Conservation (phyloP, 257 asterid genomes). For the Solanum rostratum region DNA sequence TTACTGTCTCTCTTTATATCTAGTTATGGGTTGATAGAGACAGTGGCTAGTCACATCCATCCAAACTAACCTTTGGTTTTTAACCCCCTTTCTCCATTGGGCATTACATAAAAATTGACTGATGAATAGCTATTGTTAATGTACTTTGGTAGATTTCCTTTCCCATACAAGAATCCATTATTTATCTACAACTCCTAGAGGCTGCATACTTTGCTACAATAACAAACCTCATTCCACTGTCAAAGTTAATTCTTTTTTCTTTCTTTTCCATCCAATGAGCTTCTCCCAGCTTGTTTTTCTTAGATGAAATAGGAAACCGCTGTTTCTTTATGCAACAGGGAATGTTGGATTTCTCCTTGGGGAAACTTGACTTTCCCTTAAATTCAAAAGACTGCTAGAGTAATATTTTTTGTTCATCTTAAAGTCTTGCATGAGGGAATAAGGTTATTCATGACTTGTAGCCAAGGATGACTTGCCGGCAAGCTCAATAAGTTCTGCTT, state of each 20-base stretch:
- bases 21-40: neutral
- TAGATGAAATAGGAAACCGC: neutral
- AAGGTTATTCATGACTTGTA: constrained; percentile 30
- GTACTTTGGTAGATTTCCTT: neutral
- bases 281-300: neutral
- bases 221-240: neutral
- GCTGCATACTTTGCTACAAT: neutral
- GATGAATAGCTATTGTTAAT: neutral
- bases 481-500: neutral
- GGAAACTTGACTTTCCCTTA: constrained; percentile 4
- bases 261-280: constrained; percentile 3
- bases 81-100: constrained; percentile 6
- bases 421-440: constrained; percentile 58
- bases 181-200: neutral
- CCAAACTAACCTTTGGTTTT: neutral
- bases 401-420: constrained; percentile 18
- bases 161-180: neutral
- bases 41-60: constrained; percentile 3
- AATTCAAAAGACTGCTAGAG: neutral
- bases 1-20: neutral
- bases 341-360: constrained; percentile 21
- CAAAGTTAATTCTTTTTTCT: neutral
- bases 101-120: neutral
- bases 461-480: constrained; percentile 99
- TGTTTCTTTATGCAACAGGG: constrained; percentile 6